Conservation (phyloP, 306 rosid genomes). For the Alnus glutinosa region DNA sequence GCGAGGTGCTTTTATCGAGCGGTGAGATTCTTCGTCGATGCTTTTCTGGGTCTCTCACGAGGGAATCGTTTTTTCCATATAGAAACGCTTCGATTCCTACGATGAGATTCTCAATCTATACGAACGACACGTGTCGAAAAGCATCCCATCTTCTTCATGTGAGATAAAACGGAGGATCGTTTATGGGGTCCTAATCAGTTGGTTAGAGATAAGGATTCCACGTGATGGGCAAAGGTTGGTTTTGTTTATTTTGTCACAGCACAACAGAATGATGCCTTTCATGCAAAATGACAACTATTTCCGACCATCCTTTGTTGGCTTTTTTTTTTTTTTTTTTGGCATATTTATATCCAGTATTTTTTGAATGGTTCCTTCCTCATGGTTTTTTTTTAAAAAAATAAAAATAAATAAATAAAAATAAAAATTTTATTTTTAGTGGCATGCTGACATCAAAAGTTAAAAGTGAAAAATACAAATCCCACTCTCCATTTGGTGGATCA, state of each 20-base stretch:
- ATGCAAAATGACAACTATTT: conserved; percentile 16
- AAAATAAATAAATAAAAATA: too few species aligned
- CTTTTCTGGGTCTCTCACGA: conserved; percentile 24
- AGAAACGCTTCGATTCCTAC: conserved; percentile 31
- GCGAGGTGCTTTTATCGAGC: conserved; percentile 6
- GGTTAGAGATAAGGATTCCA: conserved; percentile 49
- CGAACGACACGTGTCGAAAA: conserved; percentile 21
- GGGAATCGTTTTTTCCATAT: conserved; percentile 36
- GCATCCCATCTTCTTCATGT: conserved; percentile 24
- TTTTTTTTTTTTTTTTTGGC: conserved; percentile 1
- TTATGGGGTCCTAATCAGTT: neutral
- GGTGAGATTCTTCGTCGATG: conserved; percentile 37
- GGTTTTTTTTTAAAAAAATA: rapidly evolving
- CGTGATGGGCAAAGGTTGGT: conserved; percentile 37
- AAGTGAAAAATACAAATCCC: neutral
- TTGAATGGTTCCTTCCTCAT: neutral
- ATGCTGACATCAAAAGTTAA: neutral
- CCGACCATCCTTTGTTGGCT: conserved; percentile 36
- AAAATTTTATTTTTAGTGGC: neutral
- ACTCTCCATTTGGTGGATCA: too few species aligned
- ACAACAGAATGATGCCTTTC: conserved; percentile 34
- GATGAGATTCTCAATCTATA: conserved; percentile 27
- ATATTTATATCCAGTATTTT: neutral
- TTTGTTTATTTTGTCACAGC: conserved; percentile 20
- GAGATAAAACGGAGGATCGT: conserved; percentile 1